Evolutionary conservation across 148 eudicot species (phyloP).

Genomic region (Diospyros kaki): DNA sequence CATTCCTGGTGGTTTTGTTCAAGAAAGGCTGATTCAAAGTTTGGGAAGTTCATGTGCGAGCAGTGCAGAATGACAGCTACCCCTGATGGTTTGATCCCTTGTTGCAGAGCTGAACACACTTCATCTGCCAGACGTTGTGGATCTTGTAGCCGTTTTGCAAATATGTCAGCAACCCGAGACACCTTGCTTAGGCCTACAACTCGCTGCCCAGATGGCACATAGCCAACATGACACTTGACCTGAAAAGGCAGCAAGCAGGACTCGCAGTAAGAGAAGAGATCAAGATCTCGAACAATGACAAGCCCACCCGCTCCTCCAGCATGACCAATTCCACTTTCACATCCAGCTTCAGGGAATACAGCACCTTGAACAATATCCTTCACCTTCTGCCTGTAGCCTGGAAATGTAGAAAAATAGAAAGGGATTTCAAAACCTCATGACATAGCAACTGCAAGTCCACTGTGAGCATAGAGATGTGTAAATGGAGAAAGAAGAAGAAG

Average conservation of each 20-base stretch:
- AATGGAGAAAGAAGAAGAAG: background rate
- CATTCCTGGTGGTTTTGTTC: conserved; percentile 46
- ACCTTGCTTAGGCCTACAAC: conserved; percentile 96
- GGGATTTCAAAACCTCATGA: background rate
- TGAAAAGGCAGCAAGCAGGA: conserved; percentile 88
- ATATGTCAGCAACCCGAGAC: conserved; percentile 78
- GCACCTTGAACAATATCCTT: conserved; percentile 86
- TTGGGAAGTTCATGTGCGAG: conserved; percentile 60
- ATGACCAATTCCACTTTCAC: conserved; percentile 53
- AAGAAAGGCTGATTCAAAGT: conserved; percentile 44
- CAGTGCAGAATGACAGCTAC: conserved; percentile 78
- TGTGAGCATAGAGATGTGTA: background rate
- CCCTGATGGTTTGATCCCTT: conserved; percentile 59
- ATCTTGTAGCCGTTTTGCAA: conserved; percentile 80
- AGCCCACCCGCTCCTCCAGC: conserved; percentile 97
- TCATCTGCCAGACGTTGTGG: conserved; percentile 85
- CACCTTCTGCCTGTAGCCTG: conserved; percentile 69
- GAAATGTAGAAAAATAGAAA: background rate
- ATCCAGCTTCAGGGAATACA: conserved; percentile 86
- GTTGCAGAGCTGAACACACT: conserved; percentile 59
- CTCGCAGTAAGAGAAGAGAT: conserved; percentile 87
- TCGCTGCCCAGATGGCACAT: conserved; percentile 75
- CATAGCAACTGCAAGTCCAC: background rate
- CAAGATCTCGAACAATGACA: conserved; percentile 84
- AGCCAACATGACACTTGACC: conserved; percentile 91